A percentile compares a stretch with the other conserved stretches of the same genome.
These are phyloP conservation scores for Knoxdaviesia proteae DNA, from an alignment of 2,329 filamentous ascomycete species.

Conservation along the genomic window DNA sequence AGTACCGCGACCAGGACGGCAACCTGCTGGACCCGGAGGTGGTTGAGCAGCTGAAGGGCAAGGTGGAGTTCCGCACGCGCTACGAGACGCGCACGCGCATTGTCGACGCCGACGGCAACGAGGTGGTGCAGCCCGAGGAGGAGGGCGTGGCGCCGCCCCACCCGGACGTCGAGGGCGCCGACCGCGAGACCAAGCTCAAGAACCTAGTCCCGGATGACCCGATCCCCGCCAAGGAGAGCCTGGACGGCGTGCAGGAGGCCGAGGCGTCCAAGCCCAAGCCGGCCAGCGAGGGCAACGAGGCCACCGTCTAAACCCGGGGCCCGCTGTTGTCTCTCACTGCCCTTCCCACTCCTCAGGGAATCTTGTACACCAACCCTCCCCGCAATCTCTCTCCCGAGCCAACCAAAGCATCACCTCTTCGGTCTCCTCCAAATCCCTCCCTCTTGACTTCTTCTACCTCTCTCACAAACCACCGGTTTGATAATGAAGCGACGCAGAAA, in stretches of 20 bases:
- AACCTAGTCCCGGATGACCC: conserved; percentile 16
- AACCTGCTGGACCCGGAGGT: conserved; percentile 71
- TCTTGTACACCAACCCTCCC: too few species aligned
- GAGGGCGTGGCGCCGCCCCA: conserved; percentile 33
- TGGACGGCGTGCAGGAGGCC: conserved; percentile 37
- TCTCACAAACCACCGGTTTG: too few species aligned
- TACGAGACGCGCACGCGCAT: conserved; percentile 89
- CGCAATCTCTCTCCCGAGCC: too few species aligned
- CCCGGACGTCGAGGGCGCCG: conserved; percentile 38
- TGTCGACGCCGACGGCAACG: conserved; percentile 60
- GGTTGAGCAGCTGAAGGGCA: conserved; percentile 67
- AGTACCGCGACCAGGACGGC: conserved; percentile 88
- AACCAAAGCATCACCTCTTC: too few species aligned
- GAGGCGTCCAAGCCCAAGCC: conserved; percentile 36
- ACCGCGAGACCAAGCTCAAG: conserved; percentile 32
- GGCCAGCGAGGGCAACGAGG: conserved; percentile 40
- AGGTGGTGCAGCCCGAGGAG: conserved; percentile 30
- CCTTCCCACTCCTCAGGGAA: not conserved
- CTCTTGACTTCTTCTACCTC: too few species aligned
- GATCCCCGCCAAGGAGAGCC: conserved; percentile 21
- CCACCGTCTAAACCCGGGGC: conserved; percentile 20
- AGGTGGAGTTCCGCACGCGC: conserved; percentile 85
- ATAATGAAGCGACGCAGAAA: too few species aligned
- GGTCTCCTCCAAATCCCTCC: too few species aligned
- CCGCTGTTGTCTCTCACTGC: conserved; percentile 9